Evolutionary conservation across 208 protist genomes (phyloP), one percentile per base, ranked within the genome.

Genomic region (Leishmania amazonensis): DNA sequence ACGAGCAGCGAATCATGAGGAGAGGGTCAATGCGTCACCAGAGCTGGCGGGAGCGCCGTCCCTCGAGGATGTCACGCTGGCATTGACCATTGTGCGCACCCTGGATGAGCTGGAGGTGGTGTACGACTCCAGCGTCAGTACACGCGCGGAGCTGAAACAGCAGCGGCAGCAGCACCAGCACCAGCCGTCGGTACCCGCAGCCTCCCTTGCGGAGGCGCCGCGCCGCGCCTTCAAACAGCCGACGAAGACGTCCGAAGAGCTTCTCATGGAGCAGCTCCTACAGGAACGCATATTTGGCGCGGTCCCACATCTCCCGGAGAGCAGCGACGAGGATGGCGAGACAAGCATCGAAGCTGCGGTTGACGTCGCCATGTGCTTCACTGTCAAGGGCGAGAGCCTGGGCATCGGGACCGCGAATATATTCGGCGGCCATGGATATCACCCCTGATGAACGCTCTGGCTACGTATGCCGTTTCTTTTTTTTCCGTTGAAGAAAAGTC

Each of bases 341-440:
- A n/a, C 11, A 5, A 49, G 24, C 28, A 57, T 38, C 1, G 64
- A 60, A 31, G 64, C n/a, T 31, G 49, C 62, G 51, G 80, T 91
- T 11, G 94, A 97, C 67, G 84, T 97, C 38, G 92, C 92, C 38
- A 97, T 97, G 91, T 92, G 88, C 77, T 97, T 97, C 79, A 89
- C 85, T 51, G 31, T 80, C 1, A n/a, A 83, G 15, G 94, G 94
- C 8, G 87, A 92, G 21, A 90, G 88, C 62, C 73, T 95, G 57
- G 90, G 91, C 31, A 94, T 97, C 47, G 94, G 94, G 68, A 90
- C 91, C 0, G 81, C 91, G 0, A 82, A 60, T 0, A 77, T 97
- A 28, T 95, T 96, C 81, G 92, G 94, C 57, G 87, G 89, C 1
- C 94, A 97, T 60, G 94, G 94, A 13, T 95, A 94, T 70, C 94